phyloP scores from a whole-genome alignment of 441 rosid species.

The Aquilaria agallochum region DNA sequence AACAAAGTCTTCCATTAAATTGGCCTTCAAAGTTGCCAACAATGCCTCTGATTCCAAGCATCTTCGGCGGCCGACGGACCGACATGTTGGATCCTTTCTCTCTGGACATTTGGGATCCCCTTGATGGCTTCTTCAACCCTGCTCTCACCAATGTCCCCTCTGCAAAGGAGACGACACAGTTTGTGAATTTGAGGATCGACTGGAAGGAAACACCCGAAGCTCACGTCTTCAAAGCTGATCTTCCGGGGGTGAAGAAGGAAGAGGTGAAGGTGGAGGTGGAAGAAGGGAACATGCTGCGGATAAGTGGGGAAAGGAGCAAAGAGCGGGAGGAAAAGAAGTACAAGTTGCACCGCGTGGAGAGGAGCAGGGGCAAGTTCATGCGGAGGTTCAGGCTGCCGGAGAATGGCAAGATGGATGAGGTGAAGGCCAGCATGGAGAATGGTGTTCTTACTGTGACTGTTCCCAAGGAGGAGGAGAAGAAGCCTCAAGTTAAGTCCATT shows the following conservation, averaged over 20 bases:
- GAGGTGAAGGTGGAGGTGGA: slow-evolving; percentile 22
- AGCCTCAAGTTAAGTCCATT: slow-evolving; percentile 18
- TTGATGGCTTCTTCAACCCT: slow-evolving; percentile 15
- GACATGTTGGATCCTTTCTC: slow-evolving; percentile 23
- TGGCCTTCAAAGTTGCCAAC: not conserved
- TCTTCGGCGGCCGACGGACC: slow-evolving; percentile 21
- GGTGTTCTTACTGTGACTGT: slow-evolving; percentile 26
- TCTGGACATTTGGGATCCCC: slow-evolving; percentile 22
- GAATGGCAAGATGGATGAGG: slow-evolving; percentile 20
- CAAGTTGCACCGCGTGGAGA: slow-evolving; percentile 28
- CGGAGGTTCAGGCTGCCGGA: slow-evolving; percentile 31
- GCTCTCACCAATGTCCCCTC: slow-evolving; percentile 5
- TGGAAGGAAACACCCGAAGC: slow-evolving; percentile 13
- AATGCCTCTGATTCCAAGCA: slow-evolving; percentile 34
- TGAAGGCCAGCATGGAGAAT: slow-evolving; percentile 25
- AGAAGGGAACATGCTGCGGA: slow-evolving; percentile 22
- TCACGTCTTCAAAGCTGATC: slow-evolving; percentile 10
- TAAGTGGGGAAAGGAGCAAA: slow-evolving; percentile 27
- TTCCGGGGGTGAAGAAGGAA: slow-evolving; percentile 23
- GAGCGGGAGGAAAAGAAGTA: slow-evolving; percentile 29
- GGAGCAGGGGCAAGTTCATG: slow-evolving; percentile 22
- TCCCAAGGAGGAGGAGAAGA: slow-evolving; percentile 19
- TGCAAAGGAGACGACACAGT: slow-evolving; percentile 8
- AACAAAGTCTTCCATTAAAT: too few relatives aligned
- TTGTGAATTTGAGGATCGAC: slow-evolving; percentile 9